Conservation (phyloP, 345 rosid genomes). For the Dimocarpus longan region DNA sequence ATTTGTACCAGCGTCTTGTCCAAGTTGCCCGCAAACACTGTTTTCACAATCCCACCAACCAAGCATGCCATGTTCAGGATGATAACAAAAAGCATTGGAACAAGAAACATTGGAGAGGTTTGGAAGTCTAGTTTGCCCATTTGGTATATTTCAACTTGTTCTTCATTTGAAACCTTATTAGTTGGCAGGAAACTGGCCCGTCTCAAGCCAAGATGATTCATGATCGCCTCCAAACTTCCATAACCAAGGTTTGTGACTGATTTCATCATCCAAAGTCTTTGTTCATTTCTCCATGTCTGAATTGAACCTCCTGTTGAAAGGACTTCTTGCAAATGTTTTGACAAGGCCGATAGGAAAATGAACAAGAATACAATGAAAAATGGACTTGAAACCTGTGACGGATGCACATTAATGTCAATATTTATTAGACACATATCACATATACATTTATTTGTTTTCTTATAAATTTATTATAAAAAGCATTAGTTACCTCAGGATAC, state of each 20-base stretch:
- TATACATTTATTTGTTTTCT: too few relatives aligned
- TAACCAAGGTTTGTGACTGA: constrained; percentile 25
- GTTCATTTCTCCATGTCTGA: constrained; percentile 29
- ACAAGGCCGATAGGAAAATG: constrained; percentile 30
- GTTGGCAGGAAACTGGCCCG: constrained; percentile 47
- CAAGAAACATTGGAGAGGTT: constrained; percentile 36
- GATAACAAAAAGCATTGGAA: constrained; percentile 32
- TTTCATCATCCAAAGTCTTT: constrained; percentile 44
- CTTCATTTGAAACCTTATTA: constrained; percentile 32
- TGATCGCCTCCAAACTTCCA: constrained; percentile 35
- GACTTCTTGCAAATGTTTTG: constrained; percentile 33
- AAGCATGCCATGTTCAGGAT: constrained; percentile 33
- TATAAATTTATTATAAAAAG: too few relatives aligned
- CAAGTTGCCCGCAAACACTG: constrained; percentile 21
- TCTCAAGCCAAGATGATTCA: constrained; percentile 28
- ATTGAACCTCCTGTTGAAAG: constrained; percentile 24
- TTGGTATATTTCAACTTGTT: constrained; percentile 27
- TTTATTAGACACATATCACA: too few relatives aligned
- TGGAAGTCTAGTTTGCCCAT: constrained; percentile 40
- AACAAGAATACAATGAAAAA: constrained; percentile 25
- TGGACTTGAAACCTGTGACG: constrained; percentile 33
- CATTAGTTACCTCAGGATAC: constrained; percentile 41
- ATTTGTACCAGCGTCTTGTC: constrained; percentile 29
- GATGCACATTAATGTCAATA: not conserved
- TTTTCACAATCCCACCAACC: constrained; percentile 30